A percentile compares a stretch with the other conserved stretches of the same genome.
Evolutionary conservation across 139 green algal species (phyloP).

Genomic region (Chlorella sp.): DNA sequence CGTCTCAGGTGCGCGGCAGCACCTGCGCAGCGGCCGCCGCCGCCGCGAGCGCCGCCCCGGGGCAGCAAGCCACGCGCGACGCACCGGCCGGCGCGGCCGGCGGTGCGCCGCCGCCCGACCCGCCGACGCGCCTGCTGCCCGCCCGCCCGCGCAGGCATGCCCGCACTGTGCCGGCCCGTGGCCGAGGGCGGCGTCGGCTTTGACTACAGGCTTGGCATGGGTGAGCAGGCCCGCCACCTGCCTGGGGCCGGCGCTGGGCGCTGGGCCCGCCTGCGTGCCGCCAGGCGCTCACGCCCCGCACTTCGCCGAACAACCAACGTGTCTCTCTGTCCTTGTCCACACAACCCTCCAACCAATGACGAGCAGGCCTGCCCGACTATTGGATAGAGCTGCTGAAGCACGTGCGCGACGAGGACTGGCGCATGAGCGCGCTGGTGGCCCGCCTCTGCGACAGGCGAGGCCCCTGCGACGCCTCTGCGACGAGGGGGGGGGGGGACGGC

Average conservation of each 20-base stretch:
- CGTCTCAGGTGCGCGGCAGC: constrained; percentile 62
- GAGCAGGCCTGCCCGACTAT: constrained; percentile 81
- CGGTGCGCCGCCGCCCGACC: background rate
- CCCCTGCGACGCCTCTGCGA: too few species aligned
- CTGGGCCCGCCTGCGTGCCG: background rate
- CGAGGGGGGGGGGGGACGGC: too few species aligned
- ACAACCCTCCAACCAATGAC: too few species aligned
- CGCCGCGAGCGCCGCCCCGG: background rate
- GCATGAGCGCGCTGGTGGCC: constrained; percentile 78
- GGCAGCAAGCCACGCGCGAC: background rate
- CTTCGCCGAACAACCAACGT: too few species aligned
- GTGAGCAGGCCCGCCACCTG: too few species aligned
- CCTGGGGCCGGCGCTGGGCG: too few species aligned
- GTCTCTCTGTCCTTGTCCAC: too few species aligned
- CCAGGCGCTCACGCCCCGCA: background rate
- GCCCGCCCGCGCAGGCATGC: constrained; percentile 70
- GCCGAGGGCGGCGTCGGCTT: constrained; percentile 92
- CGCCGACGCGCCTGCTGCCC: background rate
- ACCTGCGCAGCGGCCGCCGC: background rate
- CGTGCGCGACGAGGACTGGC: constrained; percentile 84
- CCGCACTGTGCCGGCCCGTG: constrained; percentile 86
- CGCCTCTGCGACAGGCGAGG: constrained; percentile 85
- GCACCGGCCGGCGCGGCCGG: background rate
- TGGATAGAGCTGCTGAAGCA: constrained; percentile 83
- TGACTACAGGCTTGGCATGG: constrained; percentile 92